phyloP scores from a whole-genome alignment of 2,329 filamentous ascomycete genomes.

The Exserohilum turcica region DNA sequence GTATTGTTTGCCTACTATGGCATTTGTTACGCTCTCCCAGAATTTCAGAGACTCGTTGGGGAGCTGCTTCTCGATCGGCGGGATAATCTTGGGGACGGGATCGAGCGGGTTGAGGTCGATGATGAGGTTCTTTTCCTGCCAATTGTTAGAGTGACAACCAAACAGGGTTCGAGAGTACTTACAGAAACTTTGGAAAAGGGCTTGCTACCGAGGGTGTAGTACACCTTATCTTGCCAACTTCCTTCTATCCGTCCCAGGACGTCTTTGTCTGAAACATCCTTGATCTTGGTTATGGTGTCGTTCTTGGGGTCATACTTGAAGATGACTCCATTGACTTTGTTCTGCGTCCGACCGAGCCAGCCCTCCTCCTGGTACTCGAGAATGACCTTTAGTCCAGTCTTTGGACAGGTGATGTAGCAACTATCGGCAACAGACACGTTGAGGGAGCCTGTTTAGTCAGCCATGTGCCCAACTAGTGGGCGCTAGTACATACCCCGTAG shows the following conservation, averaged over 20 bases:
- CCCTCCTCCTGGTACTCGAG: constrained; percentile 92
- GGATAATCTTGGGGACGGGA: constrained; percentile 78
- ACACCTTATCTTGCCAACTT: constrained; percentile 77
- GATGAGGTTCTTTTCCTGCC: constrained; percentile 67
- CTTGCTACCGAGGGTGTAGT: constrained; percentile 59
- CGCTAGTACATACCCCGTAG: constrained; percentile 62
- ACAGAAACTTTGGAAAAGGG: constrained; percentile 59
- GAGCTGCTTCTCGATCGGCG: constrained; percentile 77
- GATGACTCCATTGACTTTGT: constrained; percentile 87
- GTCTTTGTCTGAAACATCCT: constrained; percentile 84
- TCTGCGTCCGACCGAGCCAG: constrained; percentile 89
- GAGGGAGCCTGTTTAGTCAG: constrained; percentile 62
- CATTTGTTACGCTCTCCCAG: constrained; percentile 85
- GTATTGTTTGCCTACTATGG: constrained; percentile 83
- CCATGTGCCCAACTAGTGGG: constrained; percentile 11
- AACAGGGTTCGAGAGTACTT: constrained; percentile 45
- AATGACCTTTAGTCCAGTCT: constrained; percentile 89
- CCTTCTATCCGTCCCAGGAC: constrained; percentile 82
- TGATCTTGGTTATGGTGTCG: constrained; percentile 77
- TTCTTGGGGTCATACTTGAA: constrained; percentile 90
- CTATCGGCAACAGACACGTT: constrained; percentile 89
- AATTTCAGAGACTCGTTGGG: constrained; percentile 87
- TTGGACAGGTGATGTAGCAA: constrained; percentile 86
- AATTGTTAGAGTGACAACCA: constrained; percentile 11
- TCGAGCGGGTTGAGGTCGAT: constrained; percentile 86